Base-by-base conservation (phyloP, 345 rosid genomes). In the Salix exigua region DNA sequence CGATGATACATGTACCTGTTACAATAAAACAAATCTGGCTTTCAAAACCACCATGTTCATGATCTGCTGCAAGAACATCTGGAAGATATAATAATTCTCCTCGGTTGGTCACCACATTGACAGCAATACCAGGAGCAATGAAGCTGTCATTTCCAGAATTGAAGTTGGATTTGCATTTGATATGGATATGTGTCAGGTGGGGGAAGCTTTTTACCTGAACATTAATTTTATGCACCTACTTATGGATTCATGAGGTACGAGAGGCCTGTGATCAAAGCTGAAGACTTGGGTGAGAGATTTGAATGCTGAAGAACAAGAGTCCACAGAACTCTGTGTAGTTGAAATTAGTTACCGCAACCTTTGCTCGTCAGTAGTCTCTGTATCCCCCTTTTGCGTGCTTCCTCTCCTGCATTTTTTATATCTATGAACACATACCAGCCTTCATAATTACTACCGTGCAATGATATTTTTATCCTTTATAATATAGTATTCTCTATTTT, bases 251-350 rank as follows among this genome's bases (percentile, higher is more conserved):
- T 87, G 87, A 62, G 89, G 84, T 53, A 81, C 78, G 6, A 87
- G 66, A 66, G 92, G 87, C 82, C 84, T 89, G 88, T 89, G 87
- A 55, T 84, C 88, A 58, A 89, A 89, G 71, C 90, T 89, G 82
- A 87, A 89, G 63, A 89, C 87, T 82, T 82, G 87, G 18, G 92
- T 89, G 68, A 89, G 77, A 89, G 88, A 81, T 87, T 89, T 6
- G 90, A 90, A 66, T 89, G 92, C 84, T 89, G 90, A 37, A 84
- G 83, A 58, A 89, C 92, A 0, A 89, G 92, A 5, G 89, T 83
- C 92, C 92, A 89, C 31, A 30, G 31, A 30, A 30, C 75, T 80
- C 81, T 14, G 89, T 86, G 80, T 83, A 86, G 80, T 89, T 86
- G 78, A 89, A 89, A 74, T 89, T 89, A 11, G 92, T 86, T 37